A percentile compares a stretch with the other conserved stretches of the same genome.
Evolutionary conservation across 2,329 filamentous ascomycete genomes (phyloP).

Genomic region (Aureobasidium sp.): DNA sequence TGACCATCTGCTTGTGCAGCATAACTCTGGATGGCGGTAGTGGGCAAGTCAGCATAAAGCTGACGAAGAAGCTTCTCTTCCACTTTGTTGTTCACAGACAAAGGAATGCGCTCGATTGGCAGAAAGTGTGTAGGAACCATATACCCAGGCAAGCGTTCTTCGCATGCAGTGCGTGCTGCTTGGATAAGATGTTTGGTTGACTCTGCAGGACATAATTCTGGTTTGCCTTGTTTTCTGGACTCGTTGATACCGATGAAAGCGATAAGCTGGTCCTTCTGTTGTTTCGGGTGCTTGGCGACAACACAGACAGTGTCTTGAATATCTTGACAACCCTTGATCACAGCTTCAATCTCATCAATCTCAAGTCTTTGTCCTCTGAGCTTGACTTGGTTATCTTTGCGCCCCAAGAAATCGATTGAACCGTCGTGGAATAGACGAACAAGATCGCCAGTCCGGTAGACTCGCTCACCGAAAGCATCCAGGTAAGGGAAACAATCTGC

Average conservation of each 20-base stretch:
- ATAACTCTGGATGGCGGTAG: constrained; percentile 50
- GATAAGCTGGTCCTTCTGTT: constrained; percentile 74
- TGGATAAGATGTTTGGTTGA: constrained; percentile 29
- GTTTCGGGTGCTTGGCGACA: constrained; percentile 60
- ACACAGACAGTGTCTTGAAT: constrained; percentile 67
- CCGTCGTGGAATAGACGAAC: constrained; percentile 72
- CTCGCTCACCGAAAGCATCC: constrained; percentile 31
- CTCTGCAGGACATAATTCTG: not conserved
- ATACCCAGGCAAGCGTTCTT: constrained; percentile 63
- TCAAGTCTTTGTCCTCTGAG: constrained; percentile 82
- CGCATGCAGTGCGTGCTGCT: constrained; percentile 54
- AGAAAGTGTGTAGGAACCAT: constrained; percentile 88
- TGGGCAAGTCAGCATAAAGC: constrained; percentile 54
- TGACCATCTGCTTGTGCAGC: constrained; percentile 20
- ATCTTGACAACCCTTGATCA: constrained; percentile 53
- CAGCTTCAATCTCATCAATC: constrained; percentile 82
- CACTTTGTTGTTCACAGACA: constrained; percentile 85
- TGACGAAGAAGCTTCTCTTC: constrained; percentile 61
- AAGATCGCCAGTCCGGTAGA: constrained; percentile 85
- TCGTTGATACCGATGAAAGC: constrained; percentile 51
- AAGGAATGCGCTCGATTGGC: constrained; percentile 59
- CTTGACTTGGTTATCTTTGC: constrained; percentile 88
- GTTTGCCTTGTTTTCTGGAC: constrained; percentile 11
- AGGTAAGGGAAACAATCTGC: constrained; percentile 65
- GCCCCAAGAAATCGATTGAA: constrained; percentile 78